Evolutionary conservation across 1,139 yeast species (phyloP), one percentile per base, ranked within the genome.

Genomic region (Torulaspora globosa): DNA sequence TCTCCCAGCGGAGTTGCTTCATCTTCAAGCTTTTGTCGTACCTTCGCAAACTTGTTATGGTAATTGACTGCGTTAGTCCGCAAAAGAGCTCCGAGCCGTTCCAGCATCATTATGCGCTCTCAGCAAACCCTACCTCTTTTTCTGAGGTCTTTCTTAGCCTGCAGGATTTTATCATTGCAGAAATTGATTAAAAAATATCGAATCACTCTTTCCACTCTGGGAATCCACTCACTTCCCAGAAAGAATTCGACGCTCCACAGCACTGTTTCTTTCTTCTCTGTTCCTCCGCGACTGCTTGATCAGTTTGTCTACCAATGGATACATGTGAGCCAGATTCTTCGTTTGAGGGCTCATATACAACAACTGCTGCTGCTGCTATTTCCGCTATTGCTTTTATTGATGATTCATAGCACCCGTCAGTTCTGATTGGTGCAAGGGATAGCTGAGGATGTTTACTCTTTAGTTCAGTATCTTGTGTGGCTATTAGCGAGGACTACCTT

Each of bases 301-400:
- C 3, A 60, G 52, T 29, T 43, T 50, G 9, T 54, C 49, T 7
- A 56, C 54, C 32, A 60, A 48, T 12, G 47, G 30, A 41, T 60
- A 59, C 54, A 60, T 41, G 26, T 60, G 53, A 7, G 49, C 42
- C 31, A 60, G 43, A 37, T 60, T 60, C 36, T 60, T 64, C 6
- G 62, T 52, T 38, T 60, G 65, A 1, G 64, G 63, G 29, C 52
- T 56, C 60, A 56, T 53, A 33, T 53, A 58, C 10, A 55, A 40
- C 41, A 54, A 56, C 36, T 56, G 60, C 27, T 43, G 48, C 23
- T 43, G 45, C 24, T 23, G 24, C 24, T 23, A 8, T 6, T 23
- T 8, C 41, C 32, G 21, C 21, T 4, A 19, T 19, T 4, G 21
- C 21, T 19, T 19, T 19, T 5, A 5, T 3, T 19, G 5, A 19